phyloP scores from a whole-genome alignment of 2,329 filamentous ascomycete genomes.

The Calonectria montana region DNA sequence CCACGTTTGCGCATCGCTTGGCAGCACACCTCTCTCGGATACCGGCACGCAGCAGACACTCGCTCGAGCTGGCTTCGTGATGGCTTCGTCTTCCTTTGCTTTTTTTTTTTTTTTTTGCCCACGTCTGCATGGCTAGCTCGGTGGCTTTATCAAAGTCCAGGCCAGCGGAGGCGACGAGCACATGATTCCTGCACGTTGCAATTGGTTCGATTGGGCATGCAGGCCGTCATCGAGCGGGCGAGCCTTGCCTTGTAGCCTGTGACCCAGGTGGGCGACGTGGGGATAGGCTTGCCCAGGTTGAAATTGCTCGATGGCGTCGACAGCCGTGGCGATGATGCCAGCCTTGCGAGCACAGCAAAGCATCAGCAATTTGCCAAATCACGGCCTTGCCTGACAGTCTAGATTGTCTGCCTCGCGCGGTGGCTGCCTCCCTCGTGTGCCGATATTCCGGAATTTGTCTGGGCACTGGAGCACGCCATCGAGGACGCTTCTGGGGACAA shows the following conservation, averaged over 20 bases:
- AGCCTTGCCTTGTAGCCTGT: background rate
- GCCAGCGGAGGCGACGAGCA: background rate
- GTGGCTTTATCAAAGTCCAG: conserved; percentile 13
- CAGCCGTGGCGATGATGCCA: conserved; percentile 39
- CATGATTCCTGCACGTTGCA: background rate
- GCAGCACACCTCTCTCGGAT: conserved; percentile 40
- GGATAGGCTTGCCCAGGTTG: background rate
- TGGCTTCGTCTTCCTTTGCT: background rate
- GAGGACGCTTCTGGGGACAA: background rate
- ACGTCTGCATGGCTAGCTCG: conserved; percentile 13
- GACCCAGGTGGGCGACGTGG: background rate
- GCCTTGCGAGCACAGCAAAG: background rate
- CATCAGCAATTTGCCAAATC: background rate
- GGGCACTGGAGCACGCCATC: conserved; percentile 8
- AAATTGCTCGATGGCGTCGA: conserved; percentile 35
- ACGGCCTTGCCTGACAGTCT: conserved; percentile 8
- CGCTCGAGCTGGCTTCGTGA: background rate
- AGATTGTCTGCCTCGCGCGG: conserved; percentile 10
- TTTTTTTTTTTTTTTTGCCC: background rate
- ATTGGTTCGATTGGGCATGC: conserved; percentile 12
- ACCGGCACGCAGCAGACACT: conserved; percentile 35
- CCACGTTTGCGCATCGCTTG: conserved; percentile 30
- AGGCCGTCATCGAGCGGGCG: background rate
- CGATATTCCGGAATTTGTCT: conserved; percentile 16
- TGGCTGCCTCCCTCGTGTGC: conserved; percentile 15